These are phyloP conservation scores for Meripilus lineatus DNA, from an alignment of 1,284 basidiomycete species.

Conservation along the genomic window DNA sequence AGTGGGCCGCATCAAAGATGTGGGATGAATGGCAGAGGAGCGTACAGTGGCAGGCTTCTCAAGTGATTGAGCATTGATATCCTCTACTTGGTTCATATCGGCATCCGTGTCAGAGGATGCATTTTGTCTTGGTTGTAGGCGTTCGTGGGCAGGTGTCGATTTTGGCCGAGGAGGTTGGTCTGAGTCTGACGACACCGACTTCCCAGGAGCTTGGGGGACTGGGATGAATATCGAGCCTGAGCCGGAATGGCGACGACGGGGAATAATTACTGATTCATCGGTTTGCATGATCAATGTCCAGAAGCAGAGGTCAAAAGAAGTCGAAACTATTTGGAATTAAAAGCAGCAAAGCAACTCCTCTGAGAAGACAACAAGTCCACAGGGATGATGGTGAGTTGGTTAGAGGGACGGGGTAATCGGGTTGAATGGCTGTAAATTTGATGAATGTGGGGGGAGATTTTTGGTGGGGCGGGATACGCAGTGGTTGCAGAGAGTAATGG, in stretches of 20 bases:
- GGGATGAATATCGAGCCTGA: constrained; percentile 27
- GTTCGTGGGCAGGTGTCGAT: constrained; percentile 31
- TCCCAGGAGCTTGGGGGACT: constrained; percentile 17
- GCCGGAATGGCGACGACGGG: constrained; percentile 31
- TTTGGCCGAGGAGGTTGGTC: constrained; percentile 30
- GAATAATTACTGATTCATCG: too few species aligned
- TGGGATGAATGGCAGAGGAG: constrained; percentile 12
- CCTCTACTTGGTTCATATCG: constrained; percentile 21
- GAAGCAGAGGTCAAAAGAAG: too few species aligned
- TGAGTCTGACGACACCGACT: constrained; percentile 11
- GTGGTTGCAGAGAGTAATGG: too few species aligned
- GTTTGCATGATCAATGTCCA: too few species aligned
- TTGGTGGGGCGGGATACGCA: too few species aligned
- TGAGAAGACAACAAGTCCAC: too few species aligned
- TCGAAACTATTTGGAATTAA: too few species aligned
- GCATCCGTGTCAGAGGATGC: constrained; percentile 15
- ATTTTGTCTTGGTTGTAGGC: constrained; percentile 12
- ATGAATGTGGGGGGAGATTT: too few species aligned
- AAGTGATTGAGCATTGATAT: constrained; percentile 15
- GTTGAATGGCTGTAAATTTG: too few species aligned
- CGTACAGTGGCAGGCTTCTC: constrained; percentile 15
- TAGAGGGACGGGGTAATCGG: too few species aligned
- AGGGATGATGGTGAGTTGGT: too few species aligned
- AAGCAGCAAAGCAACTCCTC: too few species aligned
- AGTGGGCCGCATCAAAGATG: constrained; percentile 34